phyloP scores from a whole-genome alignment of 305 asterid genomes.

The Fraxinus ornus region DNA sequence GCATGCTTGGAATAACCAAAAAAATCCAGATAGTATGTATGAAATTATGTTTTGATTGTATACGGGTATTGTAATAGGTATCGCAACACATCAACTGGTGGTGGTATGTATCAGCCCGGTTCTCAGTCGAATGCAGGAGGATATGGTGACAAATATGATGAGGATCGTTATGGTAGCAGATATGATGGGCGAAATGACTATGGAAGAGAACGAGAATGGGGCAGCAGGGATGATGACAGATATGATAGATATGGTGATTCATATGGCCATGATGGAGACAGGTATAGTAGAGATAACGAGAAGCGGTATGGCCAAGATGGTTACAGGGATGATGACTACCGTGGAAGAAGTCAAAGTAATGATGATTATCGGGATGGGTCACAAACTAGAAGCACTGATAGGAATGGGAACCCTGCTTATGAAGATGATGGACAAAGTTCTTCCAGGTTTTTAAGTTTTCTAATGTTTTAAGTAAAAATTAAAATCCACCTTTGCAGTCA shows the following conservation, averaged over 20 bases:
- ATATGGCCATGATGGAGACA: constrained; percentile 73
- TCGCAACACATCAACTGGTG: constrained; percentile 54
- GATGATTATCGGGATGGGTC: constrained; percentile 51
- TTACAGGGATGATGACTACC: constrained; percentile 57
- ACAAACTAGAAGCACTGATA: constrained; percentile 79
- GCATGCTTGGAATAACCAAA: constrained; percentile 9
- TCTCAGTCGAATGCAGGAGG: constrained; percentile 53
- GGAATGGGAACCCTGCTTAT: constrained; percentile 48
- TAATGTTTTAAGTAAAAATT: background rate
- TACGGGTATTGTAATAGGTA: constrained; percentile 45
- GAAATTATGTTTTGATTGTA: background rate
- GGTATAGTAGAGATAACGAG: constrained; percentile 64
- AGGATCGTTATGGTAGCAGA: constrained; percentile 57
- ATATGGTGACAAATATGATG: constrained; percentile 67
- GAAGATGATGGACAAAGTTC: constrained; percentile 87
- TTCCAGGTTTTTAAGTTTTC: constrained; percentile 57
- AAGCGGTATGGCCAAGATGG: constrained; percentile 68
- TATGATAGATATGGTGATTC: constrained; percentile 57
- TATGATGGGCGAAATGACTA: constrained; percentile 62
- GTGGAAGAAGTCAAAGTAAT: constrained; percentile 56
- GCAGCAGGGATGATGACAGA: constrained; percentile 51
- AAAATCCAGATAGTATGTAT: background rate
- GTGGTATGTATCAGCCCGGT: constrained; percentile 74
- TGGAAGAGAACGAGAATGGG: constrained; percentile 64
- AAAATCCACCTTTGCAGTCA: constrained; percentile 11